Conservation (phyloP, 139 green algal genomes). For the Chlorella sp. region DNA sequence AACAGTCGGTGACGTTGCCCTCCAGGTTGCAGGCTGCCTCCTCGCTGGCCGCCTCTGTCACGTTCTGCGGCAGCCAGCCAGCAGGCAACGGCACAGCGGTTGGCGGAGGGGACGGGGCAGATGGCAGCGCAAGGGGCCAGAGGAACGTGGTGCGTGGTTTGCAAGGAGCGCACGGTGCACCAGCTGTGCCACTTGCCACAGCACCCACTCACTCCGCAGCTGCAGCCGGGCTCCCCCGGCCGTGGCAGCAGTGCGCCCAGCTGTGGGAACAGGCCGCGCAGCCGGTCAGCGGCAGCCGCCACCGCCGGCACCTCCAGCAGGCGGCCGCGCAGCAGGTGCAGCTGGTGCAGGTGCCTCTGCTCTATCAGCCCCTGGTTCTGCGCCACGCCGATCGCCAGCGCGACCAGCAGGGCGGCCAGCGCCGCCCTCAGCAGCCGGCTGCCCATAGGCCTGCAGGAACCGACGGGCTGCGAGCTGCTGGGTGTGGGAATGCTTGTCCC, state of each 20-base stretch:
- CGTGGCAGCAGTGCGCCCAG: slow-evolving; percentile 1
- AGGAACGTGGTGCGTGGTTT: neutral
- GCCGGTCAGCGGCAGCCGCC: neutral
- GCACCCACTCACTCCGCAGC: slow-evolving; percentile 21
- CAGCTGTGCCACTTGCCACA: neutral
- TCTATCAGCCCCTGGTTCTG: neutral
- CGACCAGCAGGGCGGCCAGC: neutral
- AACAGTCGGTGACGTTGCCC: slow-evolving; percentile 35
- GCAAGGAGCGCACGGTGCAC: neutral
- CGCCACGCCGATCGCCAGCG: neutral
- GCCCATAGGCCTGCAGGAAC: neutral
- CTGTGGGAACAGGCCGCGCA: neutral
- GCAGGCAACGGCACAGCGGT: neutral
- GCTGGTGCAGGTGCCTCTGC: neutral
- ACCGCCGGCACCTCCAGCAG: slow-evolving; percentile 9
- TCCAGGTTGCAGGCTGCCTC: slow-evolving; percentile 28
- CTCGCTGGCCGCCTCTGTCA: neutral
- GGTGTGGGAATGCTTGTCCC: too few relatives aligned
- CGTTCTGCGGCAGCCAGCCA: neutral
- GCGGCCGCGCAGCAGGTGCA: neutral
- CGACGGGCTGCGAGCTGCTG: neutral
- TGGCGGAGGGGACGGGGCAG: neutral
- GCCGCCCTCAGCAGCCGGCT: neutral
- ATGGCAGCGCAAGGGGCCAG: neutral
- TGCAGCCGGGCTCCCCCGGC: neutral